Conservation (phyloP, 2,329 filamentous ascomycete species). For the Colletotrichum coccodes region DNA sequence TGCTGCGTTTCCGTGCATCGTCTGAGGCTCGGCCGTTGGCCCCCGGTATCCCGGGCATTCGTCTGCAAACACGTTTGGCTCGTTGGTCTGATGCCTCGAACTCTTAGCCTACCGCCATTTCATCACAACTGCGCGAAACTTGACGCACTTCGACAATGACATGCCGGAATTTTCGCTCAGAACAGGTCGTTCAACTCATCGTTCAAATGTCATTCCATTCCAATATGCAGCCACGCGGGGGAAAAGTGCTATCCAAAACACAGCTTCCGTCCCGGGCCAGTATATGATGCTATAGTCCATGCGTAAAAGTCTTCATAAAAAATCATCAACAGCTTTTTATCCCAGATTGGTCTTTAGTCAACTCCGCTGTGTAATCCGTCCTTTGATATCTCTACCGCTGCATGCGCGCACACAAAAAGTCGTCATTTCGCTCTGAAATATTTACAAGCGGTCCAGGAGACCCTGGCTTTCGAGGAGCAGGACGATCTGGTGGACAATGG, state of each 20-base stretch:
- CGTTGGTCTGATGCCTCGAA: background rate
- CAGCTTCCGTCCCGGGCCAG: background rate
- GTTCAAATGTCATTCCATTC: background rate
- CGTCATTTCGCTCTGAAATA: background rate
- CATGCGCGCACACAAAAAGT: background rate
- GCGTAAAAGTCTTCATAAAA: background rate
- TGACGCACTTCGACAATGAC: background rate
- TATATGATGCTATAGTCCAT: background rate
- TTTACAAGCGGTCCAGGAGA: conserved; percentile 77
- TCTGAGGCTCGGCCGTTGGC: background rate
- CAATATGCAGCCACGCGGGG: background rate
- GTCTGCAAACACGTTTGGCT: background rate
- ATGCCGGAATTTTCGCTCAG: background rate
- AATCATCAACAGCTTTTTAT: conserved; percentile 5
- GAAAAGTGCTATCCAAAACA: background rate
- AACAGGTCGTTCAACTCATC: background rate
- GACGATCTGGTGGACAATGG: conserved; percentile 96
- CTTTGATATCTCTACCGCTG: conserved; percentile 6
- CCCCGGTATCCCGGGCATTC: background rate
- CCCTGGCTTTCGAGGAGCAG: conserved; percentile 90
- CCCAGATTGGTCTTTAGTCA: background rate
- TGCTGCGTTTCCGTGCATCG: background rate
- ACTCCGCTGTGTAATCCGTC: conserved; percentile 2
- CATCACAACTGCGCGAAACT: background rate
- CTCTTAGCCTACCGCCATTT: background rate